These are phyloP conservation scores for Acacia pycnantha DNA, from an alignment of 331 rosid species.

Conservation along the genomic window DNA sequence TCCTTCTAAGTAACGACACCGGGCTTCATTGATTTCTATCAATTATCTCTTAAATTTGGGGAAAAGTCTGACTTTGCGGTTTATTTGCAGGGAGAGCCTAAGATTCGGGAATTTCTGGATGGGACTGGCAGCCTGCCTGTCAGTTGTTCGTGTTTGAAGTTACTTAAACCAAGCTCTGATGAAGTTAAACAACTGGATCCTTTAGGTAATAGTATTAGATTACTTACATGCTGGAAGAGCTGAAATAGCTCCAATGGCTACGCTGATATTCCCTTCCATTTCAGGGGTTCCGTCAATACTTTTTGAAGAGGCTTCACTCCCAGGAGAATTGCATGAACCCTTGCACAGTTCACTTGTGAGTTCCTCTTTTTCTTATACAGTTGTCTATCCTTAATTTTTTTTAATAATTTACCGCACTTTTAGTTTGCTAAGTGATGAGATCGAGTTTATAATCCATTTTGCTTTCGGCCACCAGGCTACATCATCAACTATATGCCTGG, in stretches of 20 bases:
- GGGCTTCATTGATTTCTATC: neutral
- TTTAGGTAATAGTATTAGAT: slow-evolving; percentile 43
- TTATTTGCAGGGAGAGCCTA: slow-evolving; percentile 44
- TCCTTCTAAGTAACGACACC: neutral
- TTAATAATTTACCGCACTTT: neutral
- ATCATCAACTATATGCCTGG: neutral
- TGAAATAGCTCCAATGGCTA: neutral
- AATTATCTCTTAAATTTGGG: neutral
- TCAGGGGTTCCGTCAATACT: slow-evolving; percentile 57
- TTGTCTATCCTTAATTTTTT: neutral
- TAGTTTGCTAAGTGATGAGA: slow-evolving; percentile 20
- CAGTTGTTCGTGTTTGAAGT: slow-evolving; percentile 46
- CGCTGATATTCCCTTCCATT: slow-evolving; percentile 25
- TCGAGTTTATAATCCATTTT: neutral
- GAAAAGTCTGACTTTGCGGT: neutral
- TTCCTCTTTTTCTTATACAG: slow-evolving; percentile 10
- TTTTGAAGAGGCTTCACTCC: slow-evolving; percentile 49
- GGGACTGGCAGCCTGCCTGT: slow-evolving; percentile 39
- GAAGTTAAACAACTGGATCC: slow-evolving; percentile 46
- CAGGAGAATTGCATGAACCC: slow-evolving; percentile 30
- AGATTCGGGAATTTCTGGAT: slow-evolving; percentile 43
- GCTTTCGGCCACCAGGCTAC: neutral
- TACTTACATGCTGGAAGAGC: slow-evolving; percentile 19
- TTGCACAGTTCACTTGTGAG: slow-evolving; percentile 51
- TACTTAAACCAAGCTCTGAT: slow-evolving; percentile 38